Evolutionary conservation across 306 rosid species (phyloP).

Genomic region (Astragalus membranaceus): DNA sequence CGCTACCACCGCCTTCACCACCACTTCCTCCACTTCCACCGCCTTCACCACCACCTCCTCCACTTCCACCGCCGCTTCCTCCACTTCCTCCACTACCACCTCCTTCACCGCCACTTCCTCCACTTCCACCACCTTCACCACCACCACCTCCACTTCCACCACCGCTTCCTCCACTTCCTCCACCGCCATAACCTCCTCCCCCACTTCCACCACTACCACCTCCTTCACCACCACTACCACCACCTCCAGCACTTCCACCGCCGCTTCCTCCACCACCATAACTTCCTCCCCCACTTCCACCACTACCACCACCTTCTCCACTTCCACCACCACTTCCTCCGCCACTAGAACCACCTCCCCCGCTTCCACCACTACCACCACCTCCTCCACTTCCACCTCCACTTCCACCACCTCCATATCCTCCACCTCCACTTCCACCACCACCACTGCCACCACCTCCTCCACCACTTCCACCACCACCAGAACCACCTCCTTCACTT

Average conservation of each 20-base stretch:
- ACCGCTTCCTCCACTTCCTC: no score
- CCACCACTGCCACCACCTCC: neutral
- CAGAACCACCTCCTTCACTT: neutral
- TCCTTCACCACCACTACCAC: neutral
- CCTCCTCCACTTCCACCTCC: neutral
- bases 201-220: neutral
- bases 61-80: no score
- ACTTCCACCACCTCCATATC: neutral
- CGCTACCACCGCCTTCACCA: no score
- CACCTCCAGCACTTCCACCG: no score
- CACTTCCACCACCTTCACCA: no score
- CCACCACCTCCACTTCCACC: no score
- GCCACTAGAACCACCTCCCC: neutral
- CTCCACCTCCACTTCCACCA: neutral
- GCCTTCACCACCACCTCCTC: no score
- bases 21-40: no score
- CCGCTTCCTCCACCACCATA: no score
- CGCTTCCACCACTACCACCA: neutral
- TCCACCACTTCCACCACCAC: neutral
- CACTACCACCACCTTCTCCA: neutral
- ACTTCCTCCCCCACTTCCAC: neutral
- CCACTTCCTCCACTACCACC: no score
- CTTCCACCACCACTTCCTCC: neutral
- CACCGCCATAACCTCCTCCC: no score
- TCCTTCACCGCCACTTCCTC: no score